Evolutionary conservation across 257 asterid genomes (phyloP).

Genomic region (Solanum bukasovii): DNA sequence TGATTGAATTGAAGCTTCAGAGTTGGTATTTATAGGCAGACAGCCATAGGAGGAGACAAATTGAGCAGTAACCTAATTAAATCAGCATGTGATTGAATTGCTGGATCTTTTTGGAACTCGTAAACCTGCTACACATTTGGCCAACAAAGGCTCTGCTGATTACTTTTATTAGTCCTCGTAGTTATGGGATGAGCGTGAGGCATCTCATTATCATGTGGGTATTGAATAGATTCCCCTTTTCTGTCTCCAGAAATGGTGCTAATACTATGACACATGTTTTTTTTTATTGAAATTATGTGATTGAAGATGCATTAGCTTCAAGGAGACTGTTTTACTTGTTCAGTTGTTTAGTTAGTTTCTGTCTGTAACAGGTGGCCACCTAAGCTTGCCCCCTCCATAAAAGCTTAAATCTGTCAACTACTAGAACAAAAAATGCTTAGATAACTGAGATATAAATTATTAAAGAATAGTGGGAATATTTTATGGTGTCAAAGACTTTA

Average conservation of each 20-base stretch:
- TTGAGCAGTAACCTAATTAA: neutral
- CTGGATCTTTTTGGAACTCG: neutral
- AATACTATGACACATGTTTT: neutral
- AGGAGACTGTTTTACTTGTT: neutral
- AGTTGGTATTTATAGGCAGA: neutral
- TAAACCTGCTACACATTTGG: neutral
- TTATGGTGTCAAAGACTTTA: neutral
- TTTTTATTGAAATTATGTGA: neutral
- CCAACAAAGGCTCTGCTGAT: neutral
- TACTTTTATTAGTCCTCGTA: neutral
- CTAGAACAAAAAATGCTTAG: neutral
- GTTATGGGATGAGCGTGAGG: neutral
- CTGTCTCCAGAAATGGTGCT: neutral
- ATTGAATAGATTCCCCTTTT: neutral
- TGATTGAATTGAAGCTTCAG: neutral
- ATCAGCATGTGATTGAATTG: constrained; percentile 2
- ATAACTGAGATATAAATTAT: neutral
- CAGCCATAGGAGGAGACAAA: neutral
- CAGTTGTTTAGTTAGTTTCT: neutral
- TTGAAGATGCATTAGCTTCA: neutral
- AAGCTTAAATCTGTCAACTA: neutral
- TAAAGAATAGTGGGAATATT: neutral
- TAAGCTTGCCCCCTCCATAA: neutral
- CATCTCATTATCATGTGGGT: neutral
- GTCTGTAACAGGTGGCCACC: neutral